A percentile compares a stretch with the other conserved stretches of the same genome.
Evolutionary conservation across 2,329 filamentous ascomycete genomes (phyloP).

Genomic region (Penicillium paneum): DNA sequence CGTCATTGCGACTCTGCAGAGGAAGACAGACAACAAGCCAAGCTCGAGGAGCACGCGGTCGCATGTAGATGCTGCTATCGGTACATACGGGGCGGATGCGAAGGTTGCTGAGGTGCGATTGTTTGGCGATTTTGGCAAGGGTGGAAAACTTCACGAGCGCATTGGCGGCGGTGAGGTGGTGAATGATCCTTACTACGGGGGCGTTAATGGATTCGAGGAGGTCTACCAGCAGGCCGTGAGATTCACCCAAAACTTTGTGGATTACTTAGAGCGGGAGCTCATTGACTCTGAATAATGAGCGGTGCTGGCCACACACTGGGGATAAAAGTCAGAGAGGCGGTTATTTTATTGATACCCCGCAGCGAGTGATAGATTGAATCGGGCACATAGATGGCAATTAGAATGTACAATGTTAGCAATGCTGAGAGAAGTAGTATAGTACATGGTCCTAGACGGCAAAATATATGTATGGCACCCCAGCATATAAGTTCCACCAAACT

Average conservation of each 20-base stretch:
- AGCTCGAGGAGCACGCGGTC: conserved; percentile 35
- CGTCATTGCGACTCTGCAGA: conserved; percentile 47
- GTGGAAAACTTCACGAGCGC: conserved; percentile 43
- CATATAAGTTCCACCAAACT: no score
- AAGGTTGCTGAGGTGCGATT: conserved; percentile 62
- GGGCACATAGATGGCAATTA: conserved; percentile 5
- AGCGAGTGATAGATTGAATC: conserved; percentile 5
- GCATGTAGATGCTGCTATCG: conserved; percentile 36
- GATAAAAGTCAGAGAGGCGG: not conserved
- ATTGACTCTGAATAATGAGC: not conserved
- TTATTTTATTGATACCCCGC: conserved; percentile 24
- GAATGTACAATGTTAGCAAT: not conserved
- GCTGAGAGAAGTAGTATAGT: conserved; percentile 1
- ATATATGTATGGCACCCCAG: not conserved
- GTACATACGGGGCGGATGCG: conserved; percentile 30
- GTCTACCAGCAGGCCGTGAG: conserved; percentile 81
- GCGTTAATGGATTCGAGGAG: conserved; percentile 70
- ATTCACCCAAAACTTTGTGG: conserved; percentile 74
- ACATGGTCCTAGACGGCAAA: not conserved
- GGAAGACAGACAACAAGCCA: conserved; percentile 32
- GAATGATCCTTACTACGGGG: conserved; percentile 91
- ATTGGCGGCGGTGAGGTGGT: conserved; percentile 63
- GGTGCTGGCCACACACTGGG: not conserved
- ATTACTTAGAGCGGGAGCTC: conserved; percentile 48
- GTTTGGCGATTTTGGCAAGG: conserved; percentile 76